These are phyloP conservation scores for Rhizomucor miehei DNA, from an alignment of 371 early-diverging fungal species.

Conservation along the genomic window DNA sequence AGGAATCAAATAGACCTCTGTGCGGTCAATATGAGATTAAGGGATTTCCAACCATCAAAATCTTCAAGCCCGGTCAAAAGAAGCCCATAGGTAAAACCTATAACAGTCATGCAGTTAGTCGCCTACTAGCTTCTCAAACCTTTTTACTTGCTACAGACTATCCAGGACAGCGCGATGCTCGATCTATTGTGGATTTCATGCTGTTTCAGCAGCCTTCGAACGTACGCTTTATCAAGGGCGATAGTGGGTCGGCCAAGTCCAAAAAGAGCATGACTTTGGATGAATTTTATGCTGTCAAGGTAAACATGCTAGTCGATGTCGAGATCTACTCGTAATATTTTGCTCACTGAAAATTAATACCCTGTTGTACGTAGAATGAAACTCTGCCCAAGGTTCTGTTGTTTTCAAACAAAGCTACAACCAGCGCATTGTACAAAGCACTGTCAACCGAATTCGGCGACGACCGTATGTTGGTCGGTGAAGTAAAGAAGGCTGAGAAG, in stretches of 20 bases:
- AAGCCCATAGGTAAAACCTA: conserved; percentile 41
- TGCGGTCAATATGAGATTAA: conserved; percentile 79
- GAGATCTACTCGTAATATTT: conserved; percentile 13
- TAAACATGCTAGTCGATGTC: conserved; percentile 19
- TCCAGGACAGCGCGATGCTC: conserved; percentile 78
- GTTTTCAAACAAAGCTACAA: conserved; percentile 69
- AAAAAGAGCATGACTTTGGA: conserved; percentile 54
- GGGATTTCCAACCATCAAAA: conserved; percentile 95
- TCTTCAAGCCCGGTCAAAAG: conserved; percentile 65
- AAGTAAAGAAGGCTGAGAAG: conserved; percentile 59
- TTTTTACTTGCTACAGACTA: conserved; percentile 65
- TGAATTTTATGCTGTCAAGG: conserved; percentile 50
- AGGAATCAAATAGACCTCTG: conserved; percentile 66
- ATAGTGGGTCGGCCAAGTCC: conserved; percentile 47
- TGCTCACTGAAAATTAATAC: neutral
- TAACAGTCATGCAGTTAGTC: neutral
- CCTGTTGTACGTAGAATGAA: conserved; percentile 24
- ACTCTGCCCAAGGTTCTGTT: conserved; percentile 67
- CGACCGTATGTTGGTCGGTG: conserved; percentile 69
- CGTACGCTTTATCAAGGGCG: conserved; percentile 49
- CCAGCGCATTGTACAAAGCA: conserved; percentile 83
- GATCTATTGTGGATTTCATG: conserved; percentile 71
- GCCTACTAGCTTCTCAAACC: neutral
- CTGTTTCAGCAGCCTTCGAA: conserved; percentile 59
- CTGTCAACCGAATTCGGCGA: conserved; percentile 71